These are phyloP conservation scores for Vachellia pachyceras DNA, from an alignment of 306 rosid species.

Conservation along the genomic window DNA sequence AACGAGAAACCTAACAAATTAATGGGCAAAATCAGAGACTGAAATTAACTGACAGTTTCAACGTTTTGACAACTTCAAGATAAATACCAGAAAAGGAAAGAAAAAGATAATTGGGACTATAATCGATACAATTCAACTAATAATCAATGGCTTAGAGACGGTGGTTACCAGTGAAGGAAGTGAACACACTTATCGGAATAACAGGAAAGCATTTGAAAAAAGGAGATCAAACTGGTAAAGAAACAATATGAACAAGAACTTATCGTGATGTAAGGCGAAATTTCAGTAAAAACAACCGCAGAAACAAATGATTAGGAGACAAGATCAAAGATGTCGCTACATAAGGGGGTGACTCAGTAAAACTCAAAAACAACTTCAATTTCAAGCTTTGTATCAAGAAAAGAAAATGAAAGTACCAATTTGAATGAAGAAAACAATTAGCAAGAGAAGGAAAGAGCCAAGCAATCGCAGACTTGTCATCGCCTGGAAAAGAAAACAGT, in stretches of 20 bases:
- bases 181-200: constrained; percentile 16
- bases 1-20: background rate
- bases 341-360: constrained; percentile 12
- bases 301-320: constrained; percentile 5
- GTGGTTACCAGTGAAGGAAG: constrained; percentile 37
- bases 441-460: constrained; percentile 38
- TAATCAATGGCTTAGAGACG: constrained; percentile 34
- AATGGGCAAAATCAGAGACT: constrained; percentile 14
- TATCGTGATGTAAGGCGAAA: no score
- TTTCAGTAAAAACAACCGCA: background rate
- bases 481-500: constrained; percentile 34
- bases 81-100: constrained; percentile 22
- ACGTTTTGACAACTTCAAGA: background rate
- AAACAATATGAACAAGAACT: constrained; percentile 16
- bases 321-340: no score
- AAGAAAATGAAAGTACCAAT: constrained; percentile 60
- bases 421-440: constrained; percentile 57
- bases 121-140: constrained; percentile 34
- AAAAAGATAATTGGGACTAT: constrained; percentile 7
- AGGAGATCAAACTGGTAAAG: constrained; percentile 1
- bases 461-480: constrained; percentile 49
- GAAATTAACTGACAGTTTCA: constrained; percentile 18
- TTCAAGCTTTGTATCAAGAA: background rate
- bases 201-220: no score
- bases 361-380: background rate